Evolutionary conservation across 2,329 filamentous ascomycete genomes (phyloP).

Genomic region (Herpotrichia juniperi): DNA sequence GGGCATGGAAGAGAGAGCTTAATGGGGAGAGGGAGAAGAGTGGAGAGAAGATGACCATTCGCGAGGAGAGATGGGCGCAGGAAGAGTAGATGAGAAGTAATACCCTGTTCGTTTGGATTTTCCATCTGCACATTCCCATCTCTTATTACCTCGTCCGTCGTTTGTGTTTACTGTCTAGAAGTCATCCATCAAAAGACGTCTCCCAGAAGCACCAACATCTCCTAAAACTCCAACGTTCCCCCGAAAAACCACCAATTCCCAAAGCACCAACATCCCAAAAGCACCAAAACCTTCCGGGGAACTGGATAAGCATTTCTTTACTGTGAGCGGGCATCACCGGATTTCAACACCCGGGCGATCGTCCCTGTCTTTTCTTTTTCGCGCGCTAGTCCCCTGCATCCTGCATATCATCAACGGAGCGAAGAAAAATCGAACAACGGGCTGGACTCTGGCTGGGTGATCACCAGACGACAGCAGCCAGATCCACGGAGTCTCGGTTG

Average conservation of each 20-base stretch:
- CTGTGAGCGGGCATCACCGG: background rate
- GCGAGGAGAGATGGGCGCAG: conserved; percentile 82
- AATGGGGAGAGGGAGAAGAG: conserved; percentile 64
- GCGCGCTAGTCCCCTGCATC: background rate
- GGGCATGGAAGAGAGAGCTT: conserved; percentile 81
- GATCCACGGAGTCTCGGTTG: no score
- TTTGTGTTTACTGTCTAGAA: background rate
- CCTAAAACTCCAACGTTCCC: no score
- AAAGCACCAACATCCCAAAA: background rate
- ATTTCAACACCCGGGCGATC: conserved; percentile 6
- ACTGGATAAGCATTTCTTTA: background rate
- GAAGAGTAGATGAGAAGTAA: conserved; percentile 41
- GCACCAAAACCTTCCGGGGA: conserved; percentile 1
- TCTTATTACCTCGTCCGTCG: background rate
- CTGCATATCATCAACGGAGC: background rate
- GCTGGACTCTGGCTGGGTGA: background rate
- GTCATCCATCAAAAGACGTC: no score
- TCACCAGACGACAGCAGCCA: background rate
- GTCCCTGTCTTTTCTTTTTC: background rate
- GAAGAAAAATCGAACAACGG: background rate
- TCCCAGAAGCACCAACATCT: no score
- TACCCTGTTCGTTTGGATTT: no score
- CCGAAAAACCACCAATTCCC: no score
- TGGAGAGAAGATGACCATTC: conserved; percentile 68
- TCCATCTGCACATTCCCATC: no score